Evolutionary conservation across 129 eudicot species (phyloP), one percentile per base, ranked within the genome.

Genomic region (Artemisia tridentata): DNA sequence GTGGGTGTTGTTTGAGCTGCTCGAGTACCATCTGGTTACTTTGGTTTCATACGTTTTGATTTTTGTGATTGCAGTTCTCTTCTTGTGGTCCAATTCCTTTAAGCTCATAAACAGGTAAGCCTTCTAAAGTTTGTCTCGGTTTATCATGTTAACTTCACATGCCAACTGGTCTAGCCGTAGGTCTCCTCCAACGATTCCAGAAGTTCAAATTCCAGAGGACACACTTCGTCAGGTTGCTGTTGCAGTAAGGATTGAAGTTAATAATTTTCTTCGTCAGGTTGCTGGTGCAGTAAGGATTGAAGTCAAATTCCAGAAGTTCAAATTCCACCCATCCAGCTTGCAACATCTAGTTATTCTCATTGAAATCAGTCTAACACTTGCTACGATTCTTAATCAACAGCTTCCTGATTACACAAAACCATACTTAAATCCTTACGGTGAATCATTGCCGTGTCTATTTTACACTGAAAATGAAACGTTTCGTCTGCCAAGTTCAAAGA

Each of bases 21-120:
- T n/a, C n/a, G n/a, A n/a, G n/a, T 89, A 84, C 78, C 90, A 86
- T 64, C 73, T 84, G 43, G n/a, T 89, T 63, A 86, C 96, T 34
- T 65, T 89, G 29, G 72, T 86, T 48, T 89, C 88, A 72, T n/a
- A 89, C 63, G 38, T 71, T 41, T 45, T 75, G 67, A 89, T 89
- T 51, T 74, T 86, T 20, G 79, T 74, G 27, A 83, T 89, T 29
- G 85, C 92, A 0, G n/a, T n/a, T n/a, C 73, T 77, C 52, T 89
- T 89, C 82, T 59, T 89, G 74, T 89, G 96, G 96, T 79, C 96
- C 38, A 89, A 68, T 71, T 88, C 77, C 45, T 18, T 84, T 12
- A 80, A 76, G 27, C 77, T 89, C 55, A 86, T 89, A 18, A 86
- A 82, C 82, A 89, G 82, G 96, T 89, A 68, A 78, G 86, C 58